Percentiles rank a stretch among this genome's conserved stretches.
Conservation (phyloP, 2,329 filamentous ascomycete genomes). For the Exserohilum turcica region DNA sequence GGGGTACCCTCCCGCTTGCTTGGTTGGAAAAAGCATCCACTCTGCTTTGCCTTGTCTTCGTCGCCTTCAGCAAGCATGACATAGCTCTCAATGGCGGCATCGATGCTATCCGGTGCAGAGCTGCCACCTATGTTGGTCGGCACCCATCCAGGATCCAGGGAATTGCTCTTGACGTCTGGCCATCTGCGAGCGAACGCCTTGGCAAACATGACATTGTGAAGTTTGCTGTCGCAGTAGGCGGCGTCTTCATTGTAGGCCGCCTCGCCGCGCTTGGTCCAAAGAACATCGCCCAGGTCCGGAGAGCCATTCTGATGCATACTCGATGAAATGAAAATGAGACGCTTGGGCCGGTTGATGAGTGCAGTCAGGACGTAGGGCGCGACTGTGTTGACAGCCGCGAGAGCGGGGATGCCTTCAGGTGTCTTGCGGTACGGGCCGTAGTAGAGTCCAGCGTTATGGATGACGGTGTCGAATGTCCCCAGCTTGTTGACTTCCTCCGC, state of each 20-base stretch:
- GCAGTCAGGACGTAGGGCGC: conserved; percentile 63
- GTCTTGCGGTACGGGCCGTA: conserved; percentile 52
- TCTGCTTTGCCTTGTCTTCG: conserved; percentile 31
- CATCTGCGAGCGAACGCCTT: conserved; percentile 59
- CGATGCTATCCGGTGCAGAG: conserved; percentile 55
- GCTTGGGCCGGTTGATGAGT: conserved; percentile 55
- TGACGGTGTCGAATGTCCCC: conserved; percentile 60
- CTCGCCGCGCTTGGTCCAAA: conserved; percentile 46
- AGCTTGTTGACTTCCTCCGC: conserved; percentile 57
- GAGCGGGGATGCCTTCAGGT: conserved; percentile 53
- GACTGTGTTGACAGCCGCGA: conserved; percentile 62
- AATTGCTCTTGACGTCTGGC: conserved; percentile 53
- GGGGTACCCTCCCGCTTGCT: conserved; percentile 35
- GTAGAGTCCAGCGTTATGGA: conserved; percentile 64
- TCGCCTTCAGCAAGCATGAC: conserved; percentile 55
- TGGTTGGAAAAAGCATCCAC: conserved; percentile 49
- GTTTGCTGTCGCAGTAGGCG: conserved; percentile 61
- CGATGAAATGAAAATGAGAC: conserved; percentile 60
- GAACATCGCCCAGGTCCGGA: conserved; percentile 48
- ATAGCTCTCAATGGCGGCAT: conserved; percentile 56
- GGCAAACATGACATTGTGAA: conserved; percentile 62
- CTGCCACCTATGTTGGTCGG: conserved; percentile 60
- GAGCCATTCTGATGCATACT: conserved; percentile 58
- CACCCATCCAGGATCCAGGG: conserved; percentile 61
- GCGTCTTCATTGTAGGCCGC: conserved; percentile 41